Percentiles rank a stretch among this genome's conserved stretches.
phyloP scores from a whole-genome alignment of 257 asterid genomes.

The Solanum pennellii region DNA sequence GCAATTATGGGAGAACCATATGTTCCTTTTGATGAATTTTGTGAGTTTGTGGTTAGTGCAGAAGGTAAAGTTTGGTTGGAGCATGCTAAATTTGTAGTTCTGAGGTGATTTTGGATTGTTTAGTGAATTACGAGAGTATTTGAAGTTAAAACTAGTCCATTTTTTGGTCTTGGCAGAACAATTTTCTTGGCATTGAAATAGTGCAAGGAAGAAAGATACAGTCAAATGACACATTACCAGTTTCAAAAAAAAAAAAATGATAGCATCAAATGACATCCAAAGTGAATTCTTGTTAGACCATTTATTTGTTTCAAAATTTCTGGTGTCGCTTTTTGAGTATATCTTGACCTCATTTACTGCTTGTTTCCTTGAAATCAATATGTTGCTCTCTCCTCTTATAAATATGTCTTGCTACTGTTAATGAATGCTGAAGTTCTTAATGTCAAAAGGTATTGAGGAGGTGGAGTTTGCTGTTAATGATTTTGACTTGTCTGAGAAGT shows the following conservation, averaged over 20 bases:
- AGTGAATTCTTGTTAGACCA: neutral
- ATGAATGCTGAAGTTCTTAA: neutral
- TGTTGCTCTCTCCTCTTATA: neutral
- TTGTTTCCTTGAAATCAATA: neutral
- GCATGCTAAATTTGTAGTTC: neutral
- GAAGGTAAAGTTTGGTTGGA: neutral
- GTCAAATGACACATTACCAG: neutral
- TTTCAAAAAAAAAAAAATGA: neutral
- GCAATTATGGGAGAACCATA: neutral
- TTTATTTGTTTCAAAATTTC: neutral
- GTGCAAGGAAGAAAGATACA: neutral
- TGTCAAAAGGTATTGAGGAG: slow-evolving; percentile 37
- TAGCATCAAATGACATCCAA: neutral
- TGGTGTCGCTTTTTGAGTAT: neutral
- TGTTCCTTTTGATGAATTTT: neutral
- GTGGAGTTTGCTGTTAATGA: slow-evolving; percentile 51
- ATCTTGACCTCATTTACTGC: neutral
- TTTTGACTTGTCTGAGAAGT: slow-evolving; percentile 50
- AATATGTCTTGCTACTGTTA: slow-evolving; percentile 6
- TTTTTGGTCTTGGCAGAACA: neutral
- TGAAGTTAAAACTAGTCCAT: neutral
- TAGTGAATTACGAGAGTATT: neutral
- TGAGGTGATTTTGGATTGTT: neutral
- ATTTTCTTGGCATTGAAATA: neutral
- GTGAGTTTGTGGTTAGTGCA: neutral